phyloP scores from a whole-genome alignment of 202 grass and related monocot species.

The Zoysia matrella region DNA sequence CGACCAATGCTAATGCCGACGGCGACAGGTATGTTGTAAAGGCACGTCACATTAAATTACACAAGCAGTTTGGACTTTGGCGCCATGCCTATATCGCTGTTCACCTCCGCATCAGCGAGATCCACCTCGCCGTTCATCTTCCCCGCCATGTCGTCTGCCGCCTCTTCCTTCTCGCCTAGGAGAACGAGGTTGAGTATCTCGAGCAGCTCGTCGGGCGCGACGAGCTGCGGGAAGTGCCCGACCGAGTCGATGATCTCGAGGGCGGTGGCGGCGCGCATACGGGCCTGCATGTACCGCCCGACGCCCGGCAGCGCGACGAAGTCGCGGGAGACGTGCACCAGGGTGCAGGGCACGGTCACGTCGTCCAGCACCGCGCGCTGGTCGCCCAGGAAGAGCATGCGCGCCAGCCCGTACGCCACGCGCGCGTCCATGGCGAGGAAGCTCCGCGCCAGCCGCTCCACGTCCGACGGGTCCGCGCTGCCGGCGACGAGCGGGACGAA shows the following conservation, averaged over 20 bases:
- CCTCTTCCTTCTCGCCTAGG: too few relatives aligned
- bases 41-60: neutral
- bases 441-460: constrained; percentile 51
- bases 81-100: constrained; percentile 5
- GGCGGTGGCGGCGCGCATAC: constrained; percentile 36
- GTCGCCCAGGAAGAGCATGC: constrained; percentile 72
- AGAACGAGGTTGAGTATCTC: constrained; percentile 30
- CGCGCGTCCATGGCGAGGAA: constrained; percentile 72
- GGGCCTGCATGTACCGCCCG: constrained; percentile 59
- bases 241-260: constrained; percentile 58
- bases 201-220: constrained; percentile 51
- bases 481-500: constrained; percentile 41
- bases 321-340: constrained; percentile 60
- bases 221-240: constrained; percentile 14
- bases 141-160: neutral
- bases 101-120: constrained; percentile 5
- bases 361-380: constrained; percentile 49
- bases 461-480: constrained; percentile 18
- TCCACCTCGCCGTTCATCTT: neutral
- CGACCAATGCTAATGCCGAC: neutral
- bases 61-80: neutral
- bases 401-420: constrained; percentile 52
- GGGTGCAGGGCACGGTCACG: constrained; percentile 57
- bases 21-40: too few relatives aligned
- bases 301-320: constrained; percentile 56